Percentiles rank a stretch among this genome's conserved stretches.
Evolutionary conservation across 192 early-diverging fungal species (phyloP).

Genomic region (Coemansia sp.): DNA sequence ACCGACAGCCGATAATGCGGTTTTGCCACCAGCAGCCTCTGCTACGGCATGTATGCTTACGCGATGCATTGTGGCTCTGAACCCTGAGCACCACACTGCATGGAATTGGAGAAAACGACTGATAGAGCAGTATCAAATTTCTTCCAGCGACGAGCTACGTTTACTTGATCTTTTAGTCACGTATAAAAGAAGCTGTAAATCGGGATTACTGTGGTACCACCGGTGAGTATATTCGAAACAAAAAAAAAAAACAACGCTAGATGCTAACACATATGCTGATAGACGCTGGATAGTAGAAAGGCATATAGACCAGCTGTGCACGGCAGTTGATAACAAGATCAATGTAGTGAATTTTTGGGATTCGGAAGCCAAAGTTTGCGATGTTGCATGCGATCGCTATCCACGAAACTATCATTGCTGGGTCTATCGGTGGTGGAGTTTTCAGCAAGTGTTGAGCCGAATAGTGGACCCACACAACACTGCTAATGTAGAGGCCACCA

Average conservation of each 20-base stretch:
- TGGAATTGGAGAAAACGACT: constrained; percentile 47
- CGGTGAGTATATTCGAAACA: constrained; percentile 12
- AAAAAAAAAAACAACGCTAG: no score
- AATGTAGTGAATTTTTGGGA: constrained; percentile 11
- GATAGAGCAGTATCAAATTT: constrained; percentile 6
- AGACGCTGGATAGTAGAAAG: constrained; percentile 32
- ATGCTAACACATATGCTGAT: background rate
- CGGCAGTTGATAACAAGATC: no score
- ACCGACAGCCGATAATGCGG: background rate
- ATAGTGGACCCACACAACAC: no score
- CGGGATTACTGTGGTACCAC: constrained; percentile 42
- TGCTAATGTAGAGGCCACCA: no score
- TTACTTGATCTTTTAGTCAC: constrained; percentile 18
- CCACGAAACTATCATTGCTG: constrained; percentile 53
- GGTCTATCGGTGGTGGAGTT: constrained; percentile 49
- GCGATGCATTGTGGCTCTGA: constrained; percentile 34
- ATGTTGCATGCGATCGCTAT: constrained; percentile 20
- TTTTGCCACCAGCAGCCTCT: no score
- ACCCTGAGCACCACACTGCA: constrained; percentile 41
- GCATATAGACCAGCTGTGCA: background rate
- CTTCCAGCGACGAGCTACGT: constrained; percentile 15
- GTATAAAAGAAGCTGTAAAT: constrained; percentile 40
- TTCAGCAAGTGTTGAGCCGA: background rate
- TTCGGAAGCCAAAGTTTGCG: constrained; percentile 16
- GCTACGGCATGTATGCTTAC: constrained; percentile 7